Evolutionary conservation across 176 grass and related monocot genomes (phyloP), one percentile per base, ranked within the genome.

Genomic region (Rhipidocladum racemiflorum): DNA sequence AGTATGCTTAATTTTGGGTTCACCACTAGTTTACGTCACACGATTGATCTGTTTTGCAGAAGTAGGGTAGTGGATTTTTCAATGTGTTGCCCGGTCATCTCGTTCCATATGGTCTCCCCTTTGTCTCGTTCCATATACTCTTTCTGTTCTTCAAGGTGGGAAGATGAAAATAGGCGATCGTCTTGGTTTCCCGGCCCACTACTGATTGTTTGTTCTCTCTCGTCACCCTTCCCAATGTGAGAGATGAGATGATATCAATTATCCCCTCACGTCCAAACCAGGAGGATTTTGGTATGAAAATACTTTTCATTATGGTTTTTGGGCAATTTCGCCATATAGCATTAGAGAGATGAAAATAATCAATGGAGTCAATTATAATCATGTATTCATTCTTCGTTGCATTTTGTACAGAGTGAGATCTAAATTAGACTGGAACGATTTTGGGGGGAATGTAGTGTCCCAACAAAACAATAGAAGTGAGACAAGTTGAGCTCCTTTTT

Each of bases 111-210:
- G 16, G 43, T 23, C 13, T 44, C 18, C 16, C 10, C n/a, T 85
- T 57, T 56, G 1, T 28, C 1, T n/a, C 20, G 2, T 53, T 36
- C 40, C 25, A 14, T 80, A 72, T 56, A 30, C 6, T 34, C 45
- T 44, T 67, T 36, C 69, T 9, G 46, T 45, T 66, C 49, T 86
- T 80, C 59, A 66, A 57, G 69, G 61, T 89, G 55, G 56, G 65
- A 57, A 44, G 61, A 56, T 1, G 35, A 64, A 77, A 77, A 77
- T 72, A 65, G 48, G 44, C 27, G 15, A 61, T 48, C 82, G 73
- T 85, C 70, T 89, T 70, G 82, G 76, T 75, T 50, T 51, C 15
- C 55, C n/a, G n/a, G n/a, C n/a, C 39, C 61, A 63, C 85, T 74
- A 42, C 16, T 81, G 29, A 48, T 49, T 60, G 30, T 62, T 3